These are phyloP conservation scores for Chytriomyces hyalinus DNA, from an alignment of 192 early-diverging fungal species.

Conservation along the genomic window DNA sequence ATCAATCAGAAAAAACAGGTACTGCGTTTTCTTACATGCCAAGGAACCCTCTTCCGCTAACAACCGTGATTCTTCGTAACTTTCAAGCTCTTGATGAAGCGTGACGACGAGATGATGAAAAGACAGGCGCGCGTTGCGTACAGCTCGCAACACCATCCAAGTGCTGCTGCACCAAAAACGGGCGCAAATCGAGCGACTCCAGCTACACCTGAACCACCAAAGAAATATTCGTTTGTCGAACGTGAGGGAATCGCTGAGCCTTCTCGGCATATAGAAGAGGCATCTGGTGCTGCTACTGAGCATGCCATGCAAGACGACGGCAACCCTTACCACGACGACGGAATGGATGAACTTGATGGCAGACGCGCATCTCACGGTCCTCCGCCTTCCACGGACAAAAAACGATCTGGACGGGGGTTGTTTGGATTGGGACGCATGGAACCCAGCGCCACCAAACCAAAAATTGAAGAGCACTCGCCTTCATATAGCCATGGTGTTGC, in stretches of 20 bases:
- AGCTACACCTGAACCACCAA: conserved; percentile 7
- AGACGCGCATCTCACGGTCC: no score
- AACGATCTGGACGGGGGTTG: not conserved
- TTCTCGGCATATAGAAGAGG: not conserved
- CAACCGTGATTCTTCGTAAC: not conserved
- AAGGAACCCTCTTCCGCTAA: not conserved
- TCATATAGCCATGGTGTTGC: not conserved
- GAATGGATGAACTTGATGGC: no score
- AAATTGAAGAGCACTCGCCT: not conserved
- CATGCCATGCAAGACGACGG: not conserved
- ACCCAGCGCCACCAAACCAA: not conserved
- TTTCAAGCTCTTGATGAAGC: conserved; percentile 13
- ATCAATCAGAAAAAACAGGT: conserved; percentile 68
- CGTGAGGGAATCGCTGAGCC: not conserved
- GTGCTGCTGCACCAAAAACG: not conserved
- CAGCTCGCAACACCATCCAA: not conserved
- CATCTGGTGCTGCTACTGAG: not conserved
- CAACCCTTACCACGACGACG: no score
- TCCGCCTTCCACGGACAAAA: not conserved
- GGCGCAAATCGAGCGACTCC: not conserved
- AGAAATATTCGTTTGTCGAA: not conserved
- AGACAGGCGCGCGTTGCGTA: not conserved
- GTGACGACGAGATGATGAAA: conserved; percentile 15
- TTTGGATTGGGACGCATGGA: conserved; percentile 1
- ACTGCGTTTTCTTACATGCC: not conserved